These are phyloP conservation scores for Phytophthora sojae DNA, from an alignment of 352 stramenopile genomes.

Conservation along the genomic window DNA sequence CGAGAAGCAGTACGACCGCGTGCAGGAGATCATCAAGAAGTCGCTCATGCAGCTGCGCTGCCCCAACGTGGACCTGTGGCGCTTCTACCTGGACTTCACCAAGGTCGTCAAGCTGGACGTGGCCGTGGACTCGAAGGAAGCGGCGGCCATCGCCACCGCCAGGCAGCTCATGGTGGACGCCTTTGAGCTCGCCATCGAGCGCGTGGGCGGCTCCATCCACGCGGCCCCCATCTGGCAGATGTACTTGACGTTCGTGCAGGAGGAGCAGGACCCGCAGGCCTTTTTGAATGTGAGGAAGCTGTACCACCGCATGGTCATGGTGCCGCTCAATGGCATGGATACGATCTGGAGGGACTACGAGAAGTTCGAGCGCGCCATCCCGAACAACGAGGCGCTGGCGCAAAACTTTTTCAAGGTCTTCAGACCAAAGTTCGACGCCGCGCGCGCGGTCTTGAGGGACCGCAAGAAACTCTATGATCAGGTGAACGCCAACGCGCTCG, in stretches of 20 bases:
- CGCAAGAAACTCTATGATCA: slow-evolving; percentile 86
- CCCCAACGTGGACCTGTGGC: slow-evolving; percentile 85
- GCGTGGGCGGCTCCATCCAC: slow-evolving; percentile 85
- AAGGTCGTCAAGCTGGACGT: slow-evolving; percentile 87
- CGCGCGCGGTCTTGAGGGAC: slow-evolving; percentile 80
- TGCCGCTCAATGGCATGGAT: slow-evolving; percentile 84
- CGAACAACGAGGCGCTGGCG: slow-evolving; percentile 87
- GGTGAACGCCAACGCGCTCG: slow-evolving; percentile 76
- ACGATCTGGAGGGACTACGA: slow-evolving; percentile 89
- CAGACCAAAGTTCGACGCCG: slow-evolving; percentile 82
- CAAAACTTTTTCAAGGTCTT: slow-evolving; percentile 92
- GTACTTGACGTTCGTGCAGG: slow-evolving; percentile 84
- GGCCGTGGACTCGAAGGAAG: slow-evolving; percentile 67
- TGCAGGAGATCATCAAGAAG: slow-evolving; percentile 90
- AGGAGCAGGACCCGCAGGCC: slow-evolving; percentile 74
- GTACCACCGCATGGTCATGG: slow-evolving; percentile 83
- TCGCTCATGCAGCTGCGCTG: slow-evolving; percentile 87
- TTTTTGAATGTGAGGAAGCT: slow-evolving; percentile 86
- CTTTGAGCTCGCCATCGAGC: slow-evolving; percentile 83
- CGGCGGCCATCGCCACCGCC: slow-evolving; percentile 61
- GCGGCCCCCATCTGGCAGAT: slow-evolving; percentile 83
- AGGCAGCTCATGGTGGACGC: slow-evolving; percentile 86
- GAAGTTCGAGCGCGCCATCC: slow-evolving; percentile 88
- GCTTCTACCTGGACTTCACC: slow-evolving; percentile 90
- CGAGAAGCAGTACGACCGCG: slow-evolving; percentile 87